phyloP scores from a whole-genome alignment of 768 basidiomycete genomes.

The Hericium coralloides region DNA sequence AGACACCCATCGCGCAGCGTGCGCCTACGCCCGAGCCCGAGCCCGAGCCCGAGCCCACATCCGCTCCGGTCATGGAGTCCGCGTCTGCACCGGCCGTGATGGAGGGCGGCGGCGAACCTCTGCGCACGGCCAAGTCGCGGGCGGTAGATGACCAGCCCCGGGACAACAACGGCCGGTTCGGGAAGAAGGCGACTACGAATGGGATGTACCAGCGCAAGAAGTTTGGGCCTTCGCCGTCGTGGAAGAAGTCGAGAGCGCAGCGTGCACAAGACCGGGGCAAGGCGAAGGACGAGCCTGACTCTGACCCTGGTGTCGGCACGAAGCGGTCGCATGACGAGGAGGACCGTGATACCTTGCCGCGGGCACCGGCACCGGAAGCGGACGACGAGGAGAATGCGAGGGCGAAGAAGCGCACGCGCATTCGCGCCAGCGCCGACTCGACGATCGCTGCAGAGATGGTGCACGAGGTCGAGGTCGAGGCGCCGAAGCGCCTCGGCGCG shows the following conservation, averaged over 20 bases:
- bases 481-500: conserved; percentile 7
- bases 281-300: background rate
- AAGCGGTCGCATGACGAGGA: background rate
- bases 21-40: background rate
- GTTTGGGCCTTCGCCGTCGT: background rate
- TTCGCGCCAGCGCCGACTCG: background rate
- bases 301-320: background rate
- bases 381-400: background rate
- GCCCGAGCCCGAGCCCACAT: background rate
- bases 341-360: background rate
- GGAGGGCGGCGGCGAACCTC: background rate
- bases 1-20: background rate
- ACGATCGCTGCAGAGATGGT: background rate
- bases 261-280: conserved; percentile 15
- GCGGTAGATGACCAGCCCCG: conserved; percentile 48
- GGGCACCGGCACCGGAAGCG: background rate
- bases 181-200: conserved; percentile 46
- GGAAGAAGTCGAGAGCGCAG: conserved; percentile 9
- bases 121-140: conserved; percentile 31
- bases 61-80: conserved; percentile 3
- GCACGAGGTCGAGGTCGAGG: conserved; percentile 10
- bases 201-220: conserved; percentile 30
- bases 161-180: conserved; percentile 57
- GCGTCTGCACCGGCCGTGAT: conserved; percentile 1
- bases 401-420: background rate